Base-by-base conservation (phyloP, 192 early-diverging fungal species). In the Backusella sp. region DNA sequence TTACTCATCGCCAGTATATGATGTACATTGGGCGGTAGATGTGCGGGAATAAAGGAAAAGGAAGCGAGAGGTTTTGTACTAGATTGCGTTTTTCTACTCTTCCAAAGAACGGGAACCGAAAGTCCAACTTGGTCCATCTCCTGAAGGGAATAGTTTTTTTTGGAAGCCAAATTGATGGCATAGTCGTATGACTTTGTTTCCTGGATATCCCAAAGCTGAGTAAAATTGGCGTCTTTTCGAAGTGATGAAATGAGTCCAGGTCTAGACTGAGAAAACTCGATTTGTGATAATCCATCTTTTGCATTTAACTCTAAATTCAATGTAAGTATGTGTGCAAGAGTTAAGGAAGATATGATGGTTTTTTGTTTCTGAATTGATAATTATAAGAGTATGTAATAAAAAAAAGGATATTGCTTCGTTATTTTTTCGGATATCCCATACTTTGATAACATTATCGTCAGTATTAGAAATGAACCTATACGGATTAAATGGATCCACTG, bases 371-470 rank as follows among this genome's bases (percentile, higher is more conserved):
- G 36, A 44, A 37, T 5, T 17, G 15, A 46, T 6, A 17, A 46
- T 15, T 3, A 46, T 19, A 17, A 46, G 21, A 36, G 37, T 56
- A 71, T 73, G 59, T 59, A 59, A 59, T 6, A 59, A 23, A 59
- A 23, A 59, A 83, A 83, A 80, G 84, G 84, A 87, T 67, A 92
- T 88, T 17, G 93, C 81, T 49, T 92, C 91, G 0, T 81, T 74
- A 3, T 85, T 66, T 68, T 92, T 93, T 53, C 94, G 80, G 12
- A 81, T 79, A 79, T 96, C 94, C 94, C 94, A 96, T 35, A 96
- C 71, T 53, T 85, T 81, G 30, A 96, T 88, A 32, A 85, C 78
- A 14, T 84, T 86, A 42, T 90, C 89, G 14, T 93, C 91, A 1
- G 90, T 85, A 71, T 82, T 92, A 12, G 91, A 93, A 0, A 93